A percentile compares a stretch with the other conserved stretches of the same genome.
Evolutionary conservation across 1,139 yeast species (phyloP).

Genomic region (Saccharomycopsis hybrid): DNA sequence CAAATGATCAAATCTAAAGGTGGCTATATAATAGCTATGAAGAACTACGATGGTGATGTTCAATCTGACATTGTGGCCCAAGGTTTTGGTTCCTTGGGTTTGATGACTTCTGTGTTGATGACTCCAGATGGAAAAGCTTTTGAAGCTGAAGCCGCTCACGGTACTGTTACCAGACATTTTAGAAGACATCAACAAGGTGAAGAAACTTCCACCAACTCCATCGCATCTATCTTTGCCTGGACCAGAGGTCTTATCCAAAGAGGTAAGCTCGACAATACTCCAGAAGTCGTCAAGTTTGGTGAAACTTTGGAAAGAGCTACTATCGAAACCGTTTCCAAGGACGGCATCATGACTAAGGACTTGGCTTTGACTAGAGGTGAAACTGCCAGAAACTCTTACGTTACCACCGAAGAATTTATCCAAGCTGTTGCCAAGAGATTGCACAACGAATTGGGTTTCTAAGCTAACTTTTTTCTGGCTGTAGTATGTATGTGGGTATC

Average conservation of each 20-base stretch:
- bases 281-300: constrained; percentile 77
- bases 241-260: constrained; percentile 87
- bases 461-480: neutral
- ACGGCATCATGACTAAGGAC: constrained; percentile 92
- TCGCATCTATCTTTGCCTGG: constrained; percentile 98
- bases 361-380: constrained; percentile 83
- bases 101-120: constrained; percentile 91
- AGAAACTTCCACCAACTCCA: constrained; percentile 96
- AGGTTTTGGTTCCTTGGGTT: constrained; percentile 93
- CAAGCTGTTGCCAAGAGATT: constrained; percentile 57
- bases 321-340: constrained; percentile 76
- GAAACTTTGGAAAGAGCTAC: constrained; percentile 74
- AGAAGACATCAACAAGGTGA: constrained; percentile 93
- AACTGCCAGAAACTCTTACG: constrained; percentile 73
- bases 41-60: constrained; percentile 97
- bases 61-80: constrained; percentile 96
- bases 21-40: constrained; percentile 90
- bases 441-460: constrained; percentile 13
- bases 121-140: constrained; percentile 95
- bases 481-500: no score
- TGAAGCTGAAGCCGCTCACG: constrained; percentile 97
- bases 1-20: constrained; percentile 96
- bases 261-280: constrained; percentile 81
- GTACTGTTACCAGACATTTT: constrained; percentile 94
- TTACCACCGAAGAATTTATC: constrained; percentile 85